These are phyloP conservation scores for Glaciozyma martinii DNA, from an alignment of 768 basidiomycete species.

Conservation along the genomic window DNA sequence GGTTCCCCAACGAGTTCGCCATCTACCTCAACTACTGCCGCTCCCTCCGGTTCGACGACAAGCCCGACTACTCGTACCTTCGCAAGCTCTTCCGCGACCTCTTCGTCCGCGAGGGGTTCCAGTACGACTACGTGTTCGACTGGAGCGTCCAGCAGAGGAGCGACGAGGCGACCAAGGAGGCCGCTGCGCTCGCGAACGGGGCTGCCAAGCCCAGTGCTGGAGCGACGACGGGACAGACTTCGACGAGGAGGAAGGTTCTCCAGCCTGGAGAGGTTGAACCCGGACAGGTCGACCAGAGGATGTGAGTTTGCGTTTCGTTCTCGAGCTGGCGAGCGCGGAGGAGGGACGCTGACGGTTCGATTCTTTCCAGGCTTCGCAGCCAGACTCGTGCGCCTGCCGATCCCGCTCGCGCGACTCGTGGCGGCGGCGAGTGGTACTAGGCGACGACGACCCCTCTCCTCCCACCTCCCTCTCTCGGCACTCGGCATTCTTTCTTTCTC, in stretches of 20 bases:
- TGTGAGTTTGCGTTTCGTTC: slow-evolving; percentile 6
- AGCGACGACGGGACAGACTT: background rate
- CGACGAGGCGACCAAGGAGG: slow-evolving; percentile 19
- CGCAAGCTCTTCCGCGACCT: slow-evolving; percentile 86
- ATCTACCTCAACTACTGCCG: slow-evolving; percentile 97
- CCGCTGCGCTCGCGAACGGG: background rate
- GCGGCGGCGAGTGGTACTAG: slow-evolving; percentile 29
- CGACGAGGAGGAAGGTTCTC: slow-evolving; percentile 24
- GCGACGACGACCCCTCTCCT: background rate
- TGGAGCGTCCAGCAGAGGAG: slow-evolving; percentile 66
- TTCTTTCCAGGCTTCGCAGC: slow-evolving; percentile 18
- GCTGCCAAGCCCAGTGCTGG: background rate
- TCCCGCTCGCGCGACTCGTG: background rate
- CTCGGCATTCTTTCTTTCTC: background rate
- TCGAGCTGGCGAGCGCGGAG: background rate
- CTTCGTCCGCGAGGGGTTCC: slow-evolving; percentile 61
- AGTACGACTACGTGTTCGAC: slow-evolving; percentile 99
- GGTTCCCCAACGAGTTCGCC: slow-evolving; percentile 99
- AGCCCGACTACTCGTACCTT: slow-evolving; percentile 98
- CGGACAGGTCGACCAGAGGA: slow-evolving; percentile 22
- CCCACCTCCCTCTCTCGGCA: background rate
- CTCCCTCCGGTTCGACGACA: slow-evolving; percentile 98
- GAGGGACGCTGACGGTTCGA: background rate
- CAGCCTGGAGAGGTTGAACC: slow-evolving; percentile 24
- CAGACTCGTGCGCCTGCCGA: slow-evolving; percentile 24